A percentile compares a stretch with the other conserved stretches of the same genome.
phyloP scores from a whole-genome alignment of 495 filamentous ascomycete genomes.

The Aspergillus egyptiacus region DNA sequence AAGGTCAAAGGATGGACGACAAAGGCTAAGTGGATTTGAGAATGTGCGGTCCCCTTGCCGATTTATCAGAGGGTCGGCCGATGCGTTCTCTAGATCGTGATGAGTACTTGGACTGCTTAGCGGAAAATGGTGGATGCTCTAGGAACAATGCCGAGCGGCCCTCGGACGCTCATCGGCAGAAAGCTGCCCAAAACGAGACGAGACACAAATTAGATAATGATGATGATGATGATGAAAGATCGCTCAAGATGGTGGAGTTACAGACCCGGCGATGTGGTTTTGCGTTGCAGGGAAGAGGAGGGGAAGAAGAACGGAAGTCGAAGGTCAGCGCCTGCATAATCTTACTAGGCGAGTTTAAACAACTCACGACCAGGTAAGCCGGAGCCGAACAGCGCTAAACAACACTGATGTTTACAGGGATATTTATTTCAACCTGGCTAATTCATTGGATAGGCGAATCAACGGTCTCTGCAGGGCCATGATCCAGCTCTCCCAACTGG shows the following conservation, averaged over 20 bases:
- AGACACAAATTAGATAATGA: slow-evolving; percentile 5
- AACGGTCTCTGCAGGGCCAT: slow-evolving; percentile 1
- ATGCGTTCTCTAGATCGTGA: background rate
- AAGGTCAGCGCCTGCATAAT: background rate
- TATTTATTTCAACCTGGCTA: background rate
- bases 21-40: background rate
- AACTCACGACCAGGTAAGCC: slow-evolving; percentile 1
- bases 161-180: slow-evolving; percentile 13
- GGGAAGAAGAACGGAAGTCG: slow-evolving; percentile 8
- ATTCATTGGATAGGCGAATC: slow-evolving; percentile 2
- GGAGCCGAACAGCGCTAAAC: background rate
- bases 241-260: background rate
- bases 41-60: too few relatives aligned
- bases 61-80: too few relatives aligned
- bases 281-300: slow-evolving; percentile 33
- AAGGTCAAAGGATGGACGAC: background rate
- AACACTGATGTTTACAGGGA: background rate
- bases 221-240: slow-evolving; percentile 1
- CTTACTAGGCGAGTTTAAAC: background rate
- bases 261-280: slow-evolving; percentile 34
- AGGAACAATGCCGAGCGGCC: slow-evolving; percentile 4
- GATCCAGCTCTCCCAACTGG: background rate
- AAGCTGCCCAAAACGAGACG: background rate
- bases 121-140: slow-evolving; percentile 2
- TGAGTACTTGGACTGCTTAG: slow-evolving; percentile 6